These are phyloP conservation scores for Sporothrix luriei DNA, from an alignment of 2,329 filamentous ascomycete species.

Conservation along the genomic window DNA sequence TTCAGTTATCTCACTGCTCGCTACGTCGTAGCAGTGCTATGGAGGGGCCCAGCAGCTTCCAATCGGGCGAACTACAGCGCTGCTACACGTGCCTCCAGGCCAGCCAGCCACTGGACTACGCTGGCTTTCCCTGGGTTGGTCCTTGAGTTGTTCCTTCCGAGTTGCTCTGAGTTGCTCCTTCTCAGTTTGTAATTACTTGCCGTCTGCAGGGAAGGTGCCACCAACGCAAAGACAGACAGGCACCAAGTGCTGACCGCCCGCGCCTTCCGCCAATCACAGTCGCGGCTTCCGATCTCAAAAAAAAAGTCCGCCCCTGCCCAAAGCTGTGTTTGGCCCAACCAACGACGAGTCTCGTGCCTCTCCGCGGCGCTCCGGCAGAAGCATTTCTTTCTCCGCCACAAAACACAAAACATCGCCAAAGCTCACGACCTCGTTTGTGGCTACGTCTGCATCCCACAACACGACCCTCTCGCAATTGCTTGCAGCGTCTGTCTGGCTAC, in stretches of 20 bases:
- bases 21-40: neutral
- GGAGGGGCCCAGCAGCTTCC: constrained; percentile 9
- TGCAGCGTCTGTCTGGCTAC: neutral
- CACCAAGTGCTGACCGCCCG: neutral
- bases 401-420: constrained; percentile 8
- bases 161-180: no score
- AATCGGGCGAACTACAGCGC: neutral
- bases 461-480: constrained; percentile 1
- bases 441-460: neutral
- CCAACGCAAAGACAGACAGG: neutral
- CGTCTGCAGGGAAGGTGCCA: neutral
- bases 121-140: no score
- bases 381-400: constrained; percentile 16
- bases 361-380: constrained; percentile 11
- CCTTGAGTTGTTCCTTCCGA: neutral
- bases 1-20: neutral
- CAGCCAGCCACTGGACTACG: constrained; percentile 23
- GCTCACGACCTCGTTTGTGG: constrained; percentile 1
- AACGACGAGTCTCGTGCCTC: constrained; percentile 3
- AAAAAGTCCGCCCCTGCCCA: constrained; percentile 4
- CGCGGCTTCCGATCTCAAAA: neutral
- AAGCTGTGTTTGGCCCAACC: neutral
- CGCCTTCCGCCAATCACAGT: constrained; percentile 22
- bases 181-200: neutral
- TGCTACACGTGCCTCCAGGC: constrained; percentile 13